A percentile compares a stretch with the other conserved stretches of the same genome.
phyloP scores from a whole-genome alignment of 2,329 filamentous ascomycete species.

The Penicillium occitanis region DNA sequence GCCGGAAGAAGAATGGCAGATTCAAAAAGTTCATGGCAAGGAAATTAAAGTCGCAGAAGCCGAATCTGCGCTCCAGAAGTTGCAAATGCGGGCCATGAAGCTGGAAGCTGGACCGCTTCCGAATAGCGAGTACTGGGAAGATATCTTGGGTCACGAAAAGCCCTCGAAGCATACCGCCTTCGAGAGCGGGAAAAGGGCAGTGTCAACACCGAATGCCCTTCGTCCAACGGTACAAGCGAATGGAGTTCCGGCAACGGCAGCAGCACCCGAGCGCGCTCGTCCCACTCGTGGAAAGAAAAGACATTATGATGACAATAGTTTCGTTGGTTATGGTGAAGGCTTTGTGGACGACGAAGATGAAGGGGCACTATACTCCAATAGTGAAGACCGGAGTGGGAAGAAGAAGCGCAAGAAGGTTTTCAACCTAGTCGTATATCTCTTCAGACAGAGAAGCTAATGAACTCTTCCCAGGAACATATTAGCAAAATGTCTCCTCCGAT shows the following conservation, averaged over 20 bases:
- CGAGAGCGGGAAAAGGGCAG: slow-evolving; percentile 35
- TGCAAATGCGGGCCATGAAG: slow-evolving; percentile 48
- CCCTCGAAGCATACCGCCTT: slow-evolving; percentile 36
- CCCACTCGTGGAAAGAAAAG: slow-evolving; percentile 51
- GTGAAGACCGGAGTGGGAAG: slow-evolving; percentile 38
- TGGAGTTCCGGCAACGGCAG: slow-evolving; percentile 27
- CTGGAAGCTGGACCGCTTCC: slow-evolving; percentile 48
- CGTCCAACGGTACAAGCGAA: slow-evolving; percentile 31
- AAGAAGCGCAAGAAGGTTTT: slow-evolving; percentile 52
- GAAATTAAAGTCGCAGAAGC: slow-evolving; percentile 46
- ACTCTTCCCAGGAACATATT: slow-evolving; percentile 39
- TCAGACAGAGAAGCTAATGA: slow-evolving; percentile 17
- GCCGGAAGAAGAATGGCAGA: slow-evolving; percentile 54
- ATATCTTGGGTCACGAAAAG: slow-evolving; percentile 51
- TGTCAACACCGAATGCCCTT: slow-evolving; percentile 27
- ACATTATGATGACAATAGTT: slow-evolving; percentile 53
- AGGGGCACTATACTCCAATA: slow-evolving; percentile 45
- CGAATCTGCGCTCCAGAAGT: slow-evolving; percentile 42
- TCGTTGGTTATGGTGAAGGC: slow-evolving; percentile 53
- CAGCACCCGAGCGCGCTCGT: slow-evolving; percentile 39
- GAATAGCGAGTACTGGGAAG: slow-evolving; percentile 51
- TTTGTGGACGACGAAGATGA: slow-evolving; percentile 52
- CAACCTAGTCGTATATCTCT: not conserved
- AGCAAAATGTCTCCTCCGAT: slow-evolving; percentile 41
- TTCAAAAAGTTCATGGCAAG: slow-evolving; percentile 50